Evolutionary conservation across 179 eudicot species (phyloP).

Genomic region (Nepenthes alata): DNA sequence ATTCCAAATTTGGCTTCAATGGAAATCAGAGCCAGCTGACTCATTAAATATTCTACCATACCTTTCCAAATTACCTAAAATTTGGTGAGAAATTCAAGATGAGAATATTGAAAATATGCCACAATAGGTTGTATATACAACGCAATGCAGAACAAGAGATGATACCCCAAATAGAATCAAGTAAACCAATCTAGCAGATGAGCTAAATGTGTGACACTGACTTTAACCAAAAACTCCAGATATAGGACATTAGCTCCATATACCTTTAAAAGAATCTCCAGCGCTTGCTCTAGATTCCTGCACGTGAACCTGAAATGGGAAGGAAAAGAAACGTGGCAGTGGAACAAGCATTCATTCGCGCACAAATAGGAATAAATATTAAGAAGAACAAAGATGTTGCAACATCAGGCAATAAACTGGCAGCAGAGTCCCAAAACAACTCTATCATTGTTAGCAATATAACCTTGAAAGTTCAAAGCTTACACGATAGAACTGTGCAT

Average conservation of each 20-base stretch:
- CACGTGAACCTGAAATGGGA: constrained; percentile 60
- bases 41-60: too few species aligned
- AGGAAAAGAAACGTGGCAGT: constrained; percentile 9
- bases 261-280: constrained; percentile 46
- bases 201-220: neutral
- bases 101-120: too few species aligned
- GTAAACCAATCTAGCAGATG: neutral
- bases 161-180: neutral
- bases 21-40: too few species aligned
- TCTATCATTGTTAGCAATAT: neutral
- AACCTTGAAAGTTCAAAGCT: constrained; percentile 12
- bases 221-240: neutral
- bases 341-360: constrained; percentile 8
- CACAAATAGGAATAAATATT: constrained; percentile 2
- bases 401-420: constrained; percentile 4
- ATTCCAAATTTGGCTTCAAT: too few species aligned
- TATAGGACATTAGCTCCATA: neutral
- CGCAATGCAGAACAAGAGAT: neutral
- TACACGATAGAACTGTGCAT: constrained; percentile 87
- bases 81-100: too few species aligned
- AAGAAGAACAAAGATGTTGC: neutral
- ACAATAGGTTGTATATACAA: too few species aligned
- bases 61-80: too few species aligned
- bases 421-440: neutral
- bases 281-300: constrained; percentile 54